Conservation (phyloP, 2,329 filamentous ascomycete species). For the Camillea tinctor region DNA sequence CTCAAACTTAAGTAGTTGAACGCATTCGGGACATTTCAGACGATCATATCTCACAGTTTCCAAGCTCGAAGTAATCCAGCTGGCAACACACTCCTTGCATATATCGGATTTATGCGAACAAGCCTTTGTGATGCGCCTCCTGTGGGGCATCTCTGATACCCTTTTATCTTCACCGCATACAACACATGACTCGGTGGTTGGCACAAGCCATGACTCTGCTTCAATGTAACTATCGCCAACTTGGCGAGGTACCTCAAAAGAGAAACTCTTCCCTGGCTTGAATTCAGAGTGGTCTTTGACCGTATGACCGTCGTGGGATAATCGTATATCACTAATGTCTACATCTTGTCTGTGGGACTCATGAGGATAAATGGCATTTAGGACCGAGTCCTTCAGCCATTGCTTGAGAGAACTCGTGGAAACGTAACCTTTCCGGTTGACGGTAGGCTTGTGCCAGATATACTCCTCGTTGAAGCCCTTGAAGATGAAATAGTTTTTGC, state of each 20-base stretch:
- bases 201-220: slow-evolving; percentile 36
- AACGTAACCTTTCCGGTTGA: slow-evolving; percentile 11
- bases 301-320: slow-evolving; percentile 13
- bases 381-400: slow-evolving; percentile 16
- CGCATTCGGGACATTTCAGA: slow-evolving; percentile 37
- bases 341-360: slow-evolving; percentile 11
- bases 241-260: slow-evolving; percentile 30
- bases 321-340: slow-evolving; percentile 18
- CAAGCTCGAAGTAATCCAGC: slow-evolving; percentile 35
- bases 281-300: slow-evolving; percentile 16
- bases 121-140: slow-evolving; percentile 23
- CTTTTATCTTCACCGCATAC: slow-evolving; percentile 37
- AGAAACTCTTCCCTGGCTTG: slow-evolving; percentile 27
- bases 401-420: slow-evolving; percentile 15
- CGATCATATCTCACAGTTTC: slow-evolving; percentile 32
- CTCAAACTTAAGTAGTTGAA: slow-evolving; percentile 27
- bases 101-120: slow-evolving; percentile 30
- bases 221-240: slow-evolving; percentile 28
- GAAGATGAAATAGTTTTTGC: slow-evolving; percentile 27
- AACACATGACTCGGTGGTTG: slow-evolving; percentile 29
- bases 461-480: slow-evolving; percentile 34
- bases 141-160: slow-evolving; percentile 32
- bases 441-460: slow-evolving; percentile 27
- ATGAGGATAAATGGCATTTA: slow-evolving; percentile 13
- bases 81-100: slow-evolving; percentile 34